A percentile compares a stretch with the other conserved stretches of the same genome.
These are phyloP conservation scores for Achaetomiella virescens DNA, from an alignment of 495 filamentous ascomycete genomes.

Conservation along the genomic window DNA sequence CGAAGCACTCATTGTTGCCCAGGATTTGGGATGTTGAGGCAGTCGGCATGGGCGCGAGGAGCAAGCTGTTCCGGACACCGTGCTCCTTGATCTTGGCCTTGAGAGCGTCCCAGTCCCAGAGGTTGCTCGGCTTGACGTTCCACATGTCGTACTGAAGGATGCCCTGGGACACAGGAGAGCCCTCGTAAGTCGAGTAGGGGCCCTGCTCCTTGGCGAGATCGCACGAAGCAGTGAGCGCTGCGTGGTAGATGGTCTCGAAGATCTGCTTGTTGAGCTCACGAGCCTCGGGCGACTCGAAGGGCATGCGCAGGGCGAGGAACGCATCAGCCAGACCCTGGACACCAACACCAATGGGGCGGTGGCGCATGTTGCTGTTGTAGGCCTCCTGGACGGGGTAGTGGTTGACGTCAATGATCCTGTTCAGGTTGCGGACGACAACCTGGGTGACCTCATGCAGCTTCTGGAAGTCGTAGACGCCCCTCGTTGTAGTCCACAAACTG, in stretches of 20 bases:
- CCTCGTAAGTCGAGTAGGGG: slow-evolving; percentile 82
- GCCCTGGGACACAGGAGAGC: slow-evolving; percentile 90
- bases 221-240: slow-evolving; percentile 80
- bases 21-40: slow-evolving; percentile 94
- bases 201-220: slow-evolving; percentile 78
- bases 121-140: slow-evolving; percentile 82
- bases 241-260: slow-evolving; percentile 99
- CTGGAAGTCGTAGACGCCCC: slow-evolving; percentile 83
- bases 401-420: slow-evolving; percentile 96
- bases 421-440: slow-evolving; percentile 85
- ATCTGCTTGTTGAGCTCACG: slow-evolving; percentile 94
- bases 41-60: slow-evolving; percentile 97
- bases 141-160: slow-evolving; percentile 99
- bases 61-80: slow-evolving; percentile 87
- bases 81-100: slow-evolving; percentile 87
- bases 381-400: slow-evolving; percentile 94
- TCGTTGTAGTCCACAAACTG: slow-evolving; percentile 77
- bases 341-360: slow-evolving; percentile 90
- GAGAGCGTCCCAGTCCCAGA: slow-evolving; percentile 92
- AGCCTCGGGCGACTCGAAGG: slow-evolving; percentile 93
- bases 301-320: slow-evolving; percentile 92
- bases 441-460: slow-evolving; percentile 90
- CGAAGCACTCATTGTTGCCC: slow-evolving; percentile 98
- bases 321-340: slow-evolving; percentile 98
- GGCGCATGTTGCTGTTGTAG: slow-evolving; percentile 88